Conservation (phyloP, 106 monocot genomes). For the Dendrobium nobile region DNA sequence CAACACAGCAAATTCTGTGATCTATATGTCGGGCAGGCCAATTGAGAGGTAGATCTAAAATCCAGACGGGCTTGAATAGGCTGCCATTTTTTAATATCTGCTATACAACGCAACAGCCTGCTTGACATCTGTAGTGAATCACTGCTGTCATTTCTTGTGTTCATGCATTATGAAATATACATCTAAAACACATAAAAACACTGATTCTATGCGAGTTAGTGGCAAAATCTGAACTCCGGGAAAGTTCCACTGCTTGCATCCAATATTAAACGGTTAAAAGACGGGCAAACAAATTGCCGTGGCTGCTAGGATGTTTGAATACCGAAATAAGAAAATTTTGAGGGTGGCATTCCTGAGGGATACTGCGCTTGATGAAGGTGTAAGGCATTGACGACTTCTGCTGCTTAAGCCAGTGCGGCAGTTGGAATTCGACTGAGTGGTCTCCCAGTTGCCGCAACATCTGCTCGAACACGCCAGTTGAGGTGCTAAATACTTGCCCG, state of each 20-base stretch:
- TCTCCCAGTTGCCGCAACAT: conserved; percentile 20
- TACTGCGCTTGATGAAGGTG: conserved; percentile 39
- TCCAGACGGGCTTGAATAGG: background rate
- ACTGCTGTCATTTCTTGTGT: background rate
- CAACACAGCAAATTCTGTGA: background rate
- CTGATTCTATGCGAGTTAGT: background rate
- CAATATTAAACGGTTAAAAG: background rate
- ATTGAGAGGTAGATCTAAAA: background rate
- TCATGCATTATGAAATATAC: background rate
- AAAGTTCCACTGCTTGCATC: background rate
- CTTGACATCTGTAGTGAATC: background rate
- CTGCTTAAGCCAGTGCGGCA: conserved; percentile 34
- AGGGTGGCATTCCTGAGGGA: conserved; percentile 1
- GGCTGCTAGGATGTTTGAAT: background rate
- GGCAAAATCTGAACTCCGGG: background rate
- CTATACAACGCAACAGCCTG: background rate
- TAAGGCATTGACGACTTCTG: conserved; percentile 24
- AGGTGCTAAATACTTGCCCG: background rate
- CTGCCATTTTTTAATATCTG: background rate
- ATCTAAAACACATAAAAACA: background rate
- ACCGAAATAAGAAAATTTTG: background rate
- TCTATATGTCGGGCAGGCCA: background rate
- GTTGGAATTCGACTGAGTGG: conserved; percentile 27
- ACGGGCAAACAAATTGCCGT: background rate
- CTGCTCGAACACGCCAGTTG: conserved; percentile 12